phyloP scores from a whole-genome alignment of 306 rosid genomes.

The Cotoneaster glaucophyllus region DNA sequence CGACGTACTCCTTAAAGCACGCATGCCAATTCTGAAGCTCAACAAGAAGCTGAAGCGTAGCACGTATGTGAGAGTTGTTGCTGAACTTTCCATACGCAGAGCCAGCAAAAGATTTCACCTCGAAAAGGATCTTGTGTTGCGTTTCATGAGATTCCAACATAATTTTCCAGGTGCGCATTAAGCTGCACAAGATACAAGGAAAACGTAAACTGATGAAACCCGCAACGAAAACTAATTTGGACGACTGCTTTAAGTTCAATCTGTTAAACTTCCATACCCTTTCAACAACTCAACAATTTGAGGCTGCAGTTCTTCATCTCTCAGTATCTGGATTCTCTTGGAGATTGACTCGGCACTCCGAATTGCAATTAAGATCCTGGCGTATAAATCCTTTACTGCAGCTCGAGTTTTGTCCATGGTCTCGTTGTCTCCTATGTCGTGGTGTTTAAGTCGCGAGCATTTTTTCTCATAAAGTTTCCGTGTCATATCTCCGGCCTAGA shows the following conservation, averaged over 20 bases:
- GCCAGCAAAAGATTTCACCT: conserved; percentile 63
- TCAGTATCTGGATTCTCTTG: conserved; percentile 63
- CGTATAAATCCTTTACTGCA: conserved; percentile 71
- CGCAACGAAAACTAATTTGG: conserved; percentile 9
- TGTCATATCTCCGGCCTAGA: conserved; percentile 76
- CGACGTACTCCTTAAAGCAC: conserved; percentile 56
- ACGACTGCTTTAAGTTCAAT: conserved; percentile 12
- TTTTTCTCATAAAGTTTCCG: conserved; percentile 73
- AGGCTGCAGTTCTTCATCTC: conserved; percentile 89
- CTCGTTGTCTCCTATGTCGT: conserved; percentile 64
- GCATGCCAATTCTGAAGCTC: conserved; percentile 78
- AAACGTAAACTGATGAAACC: conserved; percentile 25
- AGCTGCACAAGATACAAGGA: conserved; percentile 56
- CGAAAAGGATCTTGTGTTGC: conserved; percentile 70
- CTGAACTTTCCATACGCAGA: conserved; percentile 58
- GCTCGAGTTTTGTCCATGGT: conserved; percentile 69
- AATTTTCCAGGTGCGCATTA: conserved; percentile 66
- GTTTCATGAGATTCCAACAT: conserved; percentile 90
- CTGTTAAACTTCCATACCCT: conserved; percentile 55
- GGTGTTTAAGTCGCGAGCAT: conserved; percentile 59
- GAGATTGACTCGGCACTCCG: conserved; percentile 90
- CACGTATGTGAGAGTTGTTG: conserved; percentile 66
- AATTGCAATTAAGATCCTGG: conserved; percentile 83
- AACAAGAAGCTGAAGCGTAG: conserved; percentile 68
- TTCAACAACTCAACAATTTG: conserved; percentile 78